Conservation (phyloP, 352 stramenopile genomes). For the Salisapilia sapeloensis region DNA sequence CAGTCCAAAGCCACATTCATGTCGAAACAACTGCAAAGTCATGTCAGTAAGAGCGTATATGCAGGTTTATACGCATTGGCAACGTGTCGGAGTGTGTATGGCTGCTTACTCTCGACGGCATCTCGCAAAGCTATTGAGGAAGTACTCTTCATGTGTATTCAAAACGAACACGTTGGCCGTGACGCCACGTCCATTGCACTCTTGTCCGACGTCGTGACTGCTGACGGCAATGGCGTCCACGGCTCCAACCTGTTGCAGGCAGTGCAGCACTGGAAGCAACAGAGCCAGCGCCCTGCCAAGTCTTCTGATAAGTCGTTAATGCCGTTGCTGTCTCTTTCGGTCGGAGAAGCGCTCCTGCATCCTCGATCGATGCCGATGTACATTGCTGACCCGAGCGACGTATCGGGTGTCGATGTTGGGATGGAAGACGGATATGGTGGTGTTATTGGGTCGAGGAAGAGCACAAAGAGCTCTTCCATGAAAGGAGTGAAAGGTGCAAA, state of each 20-base stretch:
- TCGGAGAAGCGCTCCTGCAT: conserved; percentile 49
- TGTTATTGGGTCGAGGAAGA: conserved; percentile 1
- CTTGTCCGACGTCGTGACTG: conserved; percentile 29
- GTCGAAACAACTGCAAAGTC: conserved; percentile 23
- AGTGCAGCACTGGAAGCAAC: conserved; percentile 33
- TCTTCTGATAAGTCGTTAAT: conserved; percentile 11
- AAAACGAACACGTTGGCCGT: conserved; percentile 10
- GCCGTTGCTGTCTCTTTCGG: conserved; percentile 36
- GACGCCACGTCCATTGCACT: conserved; percentile 31
- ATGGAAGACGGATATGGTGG: conserved; percentile 14
- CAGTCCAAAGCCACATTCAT: no score
- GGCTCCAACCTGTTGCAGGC: conserved; percentile 29
- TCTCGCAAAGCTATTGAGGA: conserved; percentile 23
- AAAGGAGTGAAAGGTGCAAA: conserved; percentile 6
- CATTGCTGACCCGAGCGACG: conserved; percentile 6
- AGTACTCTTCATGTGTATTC: conserved; percentile 17
- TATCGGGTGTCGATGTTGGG: conserved; percentile 8
- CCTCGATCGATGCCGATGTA: conserved; percentile 48
- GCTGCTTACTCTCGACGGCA: conserved; percentile 25
- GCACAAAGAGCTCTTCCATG: no score
- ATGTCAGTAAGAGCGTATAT: conserved; percentile 23
- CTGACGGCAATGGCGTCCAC: conserved; percentile 31
- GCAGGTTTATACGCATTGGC: conserved; percentile 32
- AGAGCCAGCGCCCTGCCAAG: conserved; percentile 4
- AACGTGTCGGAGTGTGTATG: conserved; percentile 37